Evolutionary conservation across 441 rosid genomes (phyloP).

Genomic region (Sinapis alba): DNA sequence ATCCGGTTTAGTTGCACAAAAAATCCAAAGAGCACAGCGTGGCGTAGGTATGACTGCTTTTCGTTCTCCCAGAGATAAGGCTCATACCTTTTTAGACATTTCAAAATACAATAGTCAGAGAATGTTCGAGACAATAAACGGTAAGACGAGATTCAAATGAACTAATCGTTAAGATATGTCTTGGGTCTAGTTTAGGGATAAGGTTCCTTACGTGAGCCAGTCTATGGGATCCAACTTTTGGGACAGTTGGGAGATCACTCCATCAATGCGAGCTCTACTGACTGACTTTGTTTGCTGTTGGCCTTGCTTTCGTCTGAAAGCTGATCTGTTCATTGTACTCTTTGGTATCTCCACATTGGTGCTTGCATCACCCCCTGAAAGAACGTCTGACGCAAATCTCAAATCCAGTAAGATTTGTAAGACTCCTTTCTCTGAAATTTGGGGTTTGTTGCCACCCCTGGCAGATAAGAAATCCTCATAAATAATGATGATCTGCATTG

Average conservation of each 20-base stretch:
- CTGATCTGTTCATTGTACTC: slow-evolving; percentile 52
- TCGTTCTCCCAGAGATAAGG: slow-evolving; percentile 96
- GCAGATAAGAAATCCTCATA: slow-evolving; percentile 71
- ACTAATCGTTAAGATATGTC: slow-evolving; percentile 5
- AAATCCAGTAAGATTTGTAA: slow-evolving; percentile 83
- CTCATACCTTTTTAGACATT: slow-evolving; percentile 63
- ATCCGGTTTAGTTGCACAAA: slow-evolving; percentile 94
- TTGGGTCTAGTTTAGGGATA: slow-evolving; percentile 2
- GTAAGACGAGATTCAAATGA: slow-evolving; percentile 1
- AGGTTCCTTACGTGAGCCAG: slow-evolving; percentile 90
- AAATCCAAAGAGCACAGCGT: slow-evolving; percentile 98
- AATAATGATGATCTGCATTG: slow-evolving; percentile 69
- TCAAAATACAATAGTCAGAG: slow-evolving; percentile 38
- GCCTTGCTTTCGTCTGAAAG: slow-evolving; percentile 73
- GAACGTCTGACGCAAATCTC: slow-evolving; percentile 82
- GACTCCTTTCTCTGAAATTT: slow-evolving; percentile 93
- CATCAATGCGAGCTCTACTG: slow-evolving; percentile 62
- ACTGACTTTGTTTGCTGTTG: slow-evolving; percentile 57
- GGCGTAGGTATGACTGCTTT: slow-evolving; percentile 83
- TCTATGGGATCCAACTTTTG: slow-evolving; percentile 96
- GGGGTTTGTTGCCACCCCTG: slow-evolving; percentile 58
- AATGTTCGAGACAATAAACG: slow-evolving; percentile 1
- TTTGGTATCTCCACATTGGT: slow-evolving; percentile 53
- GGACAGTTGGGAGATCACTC: slow-evolving; percentile 58
- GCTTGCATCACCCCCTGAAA: slow-evolving; percentile 74